Base-by-base conservation (phyloP, 2,329 filamentous ascomycete species). In the Diplodia scrobiculata region DNA sequence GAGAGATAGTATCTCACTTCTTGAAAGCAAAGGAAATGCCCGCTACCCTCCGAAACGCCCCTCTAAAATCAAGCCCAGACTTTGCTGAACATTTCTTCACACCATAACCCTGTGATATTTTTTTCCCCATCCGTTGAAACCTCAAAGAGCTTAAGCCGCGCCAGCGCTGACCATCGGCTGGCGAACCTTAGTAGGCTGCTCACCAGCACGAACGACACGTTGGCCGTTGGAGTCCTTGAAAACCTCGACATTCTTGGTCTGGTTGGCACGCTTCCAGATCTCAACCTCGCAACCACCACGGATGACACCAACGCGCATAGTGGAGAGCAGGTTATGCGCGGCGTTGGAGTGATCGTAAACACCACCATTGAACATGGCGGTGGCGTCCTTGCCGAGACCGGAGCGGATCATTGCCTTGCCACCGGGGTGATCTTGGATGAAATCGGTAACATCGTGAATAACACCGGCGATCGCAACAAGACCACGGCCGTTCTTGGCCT, bases 131-230 rank as follows among this genome's bases (percentile, higher is more conserved):
- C 58, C 58, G 41, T 62, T 36, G 6, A 21, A 27, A 13, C 34
- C 29, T 50, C 21, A 34, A 17, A 9, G n/a, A 14, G 21, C n/a
- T 71, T 79, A 94, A 73, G 92, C 92, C 69, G 92, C 92, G 79
- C 92, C 92, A 67, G 93, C 93, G 72, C 88, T 93, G 69, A 89
- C 87, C 65, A 91, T 86, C 52, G 93, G 92, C 77, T 92, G 87
- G 21, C 87, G 81, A 62, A 96, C 86, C 80, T 91, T 92, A 71
- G 93, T 97, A 67, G 91, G 86, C 81, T 97, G 93, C 73, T 87
- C 84, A 64, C 92, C 92, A 70, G 93, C 92, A 70, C 93, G 89
- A 74, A 96, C 86, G 72, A 97, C 92, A 70, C 90, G 88, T 78
- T 91, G 86, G 60, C 92, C 93, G 64, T 87, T 83, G 17, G 88